Percentiles rank a stretch among this genome's conserved stretches.
These are phyloP conservation scores for Nematocida sp. DNA, from an alignment of 371 early-diverging fungal species.

Conservation along the genomic window DNA sequence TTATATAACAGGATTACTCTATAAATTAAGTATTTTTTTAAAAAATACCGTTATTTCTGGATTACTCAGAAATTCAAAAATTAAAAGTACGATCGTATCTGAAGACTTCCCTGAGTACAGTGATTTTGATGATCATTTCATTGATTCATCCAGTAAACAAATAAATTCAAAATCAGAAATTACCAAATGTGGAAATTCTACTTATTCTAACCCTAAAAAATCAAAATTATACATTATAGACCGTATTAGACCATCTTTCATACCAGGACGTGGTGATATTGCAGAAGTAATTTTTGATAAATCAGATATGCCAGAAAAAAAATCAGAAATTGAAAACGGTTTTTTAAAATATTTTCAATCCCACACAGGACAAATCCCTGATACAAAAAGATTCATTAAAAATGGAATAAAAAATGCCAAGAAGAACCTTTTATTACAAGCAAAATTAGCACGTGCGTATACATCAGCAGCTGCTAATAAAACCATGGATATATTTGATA, in stretches of 20 bases:
- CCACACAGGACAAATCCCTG: background rate
- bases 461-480: slow-evolving; percentile 27
- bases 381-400: slow-evolving; percentile 18
- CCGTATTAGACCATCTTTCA: background rate
- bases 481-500: background rate
- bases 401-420: slow-evolving; percentile 49
- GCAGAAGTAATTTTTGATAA: background rate
- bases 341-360: slow-evolving; percentile 9
- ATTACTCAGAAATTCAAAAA: background rate
- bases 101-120: slow-evolving; percentile 1
- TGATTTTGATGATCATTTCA: background rate
- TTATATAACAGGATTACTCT: background rate
- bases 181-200: background rate
- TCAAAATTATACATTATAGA: background rate
- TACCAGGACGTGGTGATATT: background rate
- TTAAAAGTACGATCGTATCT: background rate
- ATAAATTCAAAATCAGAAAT: background rate
- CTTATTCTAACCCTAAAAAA: background rate
- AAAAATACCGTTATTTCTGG: slow-evolving; percentile 6
- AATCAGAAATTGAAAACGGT: background rate
- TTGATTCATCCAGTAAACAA: background rate
- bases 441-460: slow-evolving; percentile 32
- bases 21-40: background rate
- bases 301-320: background rate
- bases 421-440: slow-evolving; percentile 26